Evolutionary conservation across 495 filamentous ascomycete species (phyloP), one percentile per base, ranked within the genome.

Genomic region (Penicillium roqueforti): DNA sequence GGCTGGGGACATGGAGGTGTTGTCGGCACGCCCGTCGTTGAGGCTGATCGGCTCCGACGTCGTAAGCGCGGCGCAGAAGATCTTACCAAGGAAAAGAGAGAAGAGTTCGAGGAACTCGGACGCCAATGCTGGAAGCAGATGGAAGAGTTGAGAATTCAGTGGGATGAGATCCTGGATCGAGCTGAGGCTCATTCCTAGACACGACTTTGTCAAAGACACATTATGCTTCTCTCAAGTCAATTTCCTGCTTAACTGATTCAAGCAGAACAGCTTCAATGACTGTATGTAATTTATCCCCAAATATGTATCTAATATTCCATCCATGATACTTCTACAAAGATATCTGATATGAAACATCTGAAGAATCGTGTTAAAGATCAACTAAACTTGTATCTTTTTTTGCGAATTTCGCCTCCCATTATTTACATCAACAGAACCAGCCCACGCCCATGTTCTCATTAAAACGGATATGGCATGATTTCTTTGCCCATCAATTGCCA

Each of bases 1-100:
- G 89, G 91, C 4, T 96, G 91, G 91, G 91, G 90, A 0, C 83
- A 82, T 76, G 83, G 87, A 31, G 91, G 91, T 23, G 74, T 69
- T 11, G 76, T 89, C 23, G 87, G 83, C 3, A 61, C 60, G 25
- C 61, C 69, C 46, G 67, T 73, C 31, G 62, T 78, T 4, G 73
- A 74, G 46, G 62, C 67, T 49, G 76, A 83, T 61, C 67, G 78
- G 48, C 54, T 50, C 16, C 72, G 74, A 38, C 79, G 83, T 11
- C 70, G 87, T 43, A 82, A 77, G 64, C 74, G 76, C 14, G 81
- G 79, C 6, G 78, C 78, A 10, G 63, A 63, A 31, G 80, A 86
- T 58, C 54, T 86, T 39, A 91, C 83, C 3, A 60, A 67, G 49
- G 88, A 92, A 68, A 74, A 73, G 37, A 83, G 77, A 54, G 80